These are phyloP conservation scores for Pterula multifida DNA, from an alignment of 1,284 basidiomycete species.

Conservation along the genomic window DNA sequence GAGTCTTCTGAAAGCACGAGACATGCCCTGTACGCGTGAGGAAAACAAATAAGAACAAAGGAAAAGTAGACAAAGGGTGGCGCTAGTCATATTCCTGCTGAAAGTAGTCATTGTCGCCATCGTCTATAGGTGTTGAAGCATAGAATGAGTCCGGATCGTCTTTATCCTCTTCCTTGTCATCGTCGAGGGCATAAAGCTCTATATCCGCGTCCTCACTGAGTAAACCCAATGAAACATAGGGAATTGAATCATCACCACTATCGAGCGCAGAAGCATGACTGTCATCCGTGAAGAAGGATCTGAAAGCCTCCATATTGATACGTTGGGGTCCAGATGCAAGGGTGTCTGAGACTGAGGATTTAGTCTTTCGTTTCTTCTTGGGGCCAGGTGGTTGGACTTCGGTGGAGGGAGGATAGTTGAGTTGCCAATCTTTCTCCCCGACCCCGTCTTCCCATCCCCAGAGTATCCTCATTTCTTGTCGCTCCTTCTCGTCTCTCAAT, in stretches of 20 bases:
- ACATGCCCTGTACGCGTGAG: too few relatives aligned
- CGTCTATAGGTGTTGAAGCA: background rate
- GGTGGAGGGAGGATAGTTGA: background rate
- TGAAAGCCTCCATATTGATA: background rate
- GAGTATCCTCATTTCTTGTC: background rate
- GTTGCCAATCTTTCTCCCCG: background rate
- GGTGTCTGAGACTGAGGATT: background rate
- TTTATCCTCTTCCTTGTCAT: background rate
- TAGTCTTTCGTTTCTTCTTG: background rate
- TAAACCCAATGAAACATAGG: background rate
- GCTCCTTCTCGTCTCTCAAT: background rate
- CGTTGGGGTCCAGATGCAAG: background rate
- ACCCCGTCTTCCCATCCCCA: background rate
- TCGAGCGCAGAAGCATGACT: background rate
- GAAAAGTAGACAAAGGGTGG: background rate
- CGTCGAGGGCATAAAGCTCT: background rate
- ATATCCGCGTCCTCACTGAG: background rate
- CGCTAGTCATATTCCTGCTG: constrained; percentile 1
- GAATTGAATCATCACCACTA: background rate
- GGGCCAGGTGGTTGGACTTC: background rate
- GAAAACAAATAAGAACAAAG: too few relatives aligned
- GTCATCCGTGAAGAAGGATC: background rate
- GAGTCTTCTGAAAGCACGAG: too few relatives aligned
- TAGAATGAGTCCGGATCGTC: too few relatives aligned
- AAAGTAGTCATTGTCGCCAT: background rate